A percentile compares a stretch with the other conserved stretches of the same genome.
phyloP scores from a whole-genome alignment of 805 yeast species.

The Monosporozyma servazzii region DNA sequence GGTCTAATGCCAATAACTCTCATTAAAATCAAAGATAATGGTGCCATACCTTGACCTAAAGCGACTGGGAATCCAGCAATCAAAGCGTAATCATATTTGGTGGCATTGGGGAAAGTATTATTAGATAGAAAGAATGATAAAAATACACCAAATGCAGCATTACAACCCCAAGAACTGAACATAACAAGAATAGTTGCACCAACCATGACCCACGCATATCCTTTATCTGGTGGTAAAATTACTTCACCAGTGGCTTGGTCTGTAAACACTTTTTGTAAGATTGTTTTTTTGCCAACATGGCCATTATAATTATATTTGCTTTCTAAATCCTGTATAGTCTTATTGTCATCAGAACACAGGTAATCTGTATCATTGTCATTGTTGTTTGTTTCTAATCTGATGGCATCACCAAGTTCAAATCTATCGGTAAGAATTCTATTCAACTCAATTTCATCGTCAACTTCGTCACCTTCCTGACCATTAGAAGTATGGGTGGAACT shows the following conservation, averaged over 20 bases:
- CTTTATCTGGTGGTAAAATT: slow-evolving; percentile 50
- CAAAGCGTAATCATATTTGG: slow-evolving; percentile 50
- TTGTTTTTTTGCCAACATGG: background rate
- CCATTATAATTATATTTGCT: background rate
- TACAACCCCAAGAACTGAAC: slow-evolving; percentile 69
- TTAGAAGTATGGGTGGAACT: background rate
- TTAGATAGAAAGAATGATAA: slow-evolving; percentile 46
- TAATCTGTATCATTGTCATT: background rate
- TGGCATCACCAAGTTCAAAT: slow-evolving; percentile 26
- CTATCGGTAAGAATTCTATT: slow-evolving; percentile 1
- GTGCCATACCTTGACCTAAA: slow-evolving; percentile 49
- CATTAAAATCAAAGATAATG: slow-evolving; percentile 41
- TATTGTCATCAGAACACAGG: background rate
- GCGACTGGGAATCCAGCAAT: slow-evolving; percentile 61
- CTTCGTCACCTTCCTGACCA: background rate
- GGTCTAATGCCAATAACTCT: slow-evolving; percentile 41
- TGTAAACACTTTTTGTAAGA: slow-evolving; percentile 25
- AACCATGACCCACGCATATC: slow-evolving; percentile 59
- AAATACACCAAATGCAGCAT: slow-evolving; percentile 55
- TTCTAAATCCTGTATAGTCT: background rate
- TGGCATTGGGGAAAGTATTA: slow-evolving; percentile 45
- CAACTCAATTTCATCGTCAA: background rate
- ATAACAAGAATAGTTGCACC: slow-evolving; percentile 42
- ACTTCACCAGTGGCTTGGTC: slow-evolving; percentile 28
- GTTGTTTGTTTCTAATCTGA: slow-evolving; percentile 12